Evolutionary conservation across 1,139 yeast species (phyloP).

Genomic region (Candida dubliniensis): DNA sequence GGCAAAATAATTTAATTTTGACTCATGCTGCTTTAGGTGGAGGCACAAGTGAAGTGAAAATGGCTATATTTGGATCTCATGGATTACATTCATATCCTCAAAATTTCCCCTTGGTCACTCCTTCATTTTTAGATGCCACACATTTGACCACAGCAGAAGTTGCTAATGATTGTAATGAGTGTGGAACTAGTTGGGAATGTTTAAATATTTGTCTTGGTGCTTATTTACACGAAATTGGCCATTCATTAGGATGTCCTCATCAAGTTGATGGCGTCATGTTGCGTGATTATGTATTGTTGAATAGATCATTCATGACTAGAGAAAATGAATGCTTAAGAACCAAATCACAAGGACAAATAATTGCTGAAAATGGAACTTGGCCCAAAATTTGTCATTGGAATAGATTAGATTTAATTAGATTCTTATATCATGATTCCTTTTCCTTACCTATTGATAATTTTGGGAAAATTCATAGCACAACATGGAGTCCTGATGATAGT

Average conservation of each 20-base stretch:
- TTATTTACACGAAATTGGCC: slow-evolving; percentile 94
- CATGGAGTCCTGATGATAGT: slow-evolving; percentile 20
- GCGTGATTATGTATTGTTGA: slow-evolving; percentile 77
- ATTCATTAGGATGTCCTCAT: slow-evolving; percentile 87
- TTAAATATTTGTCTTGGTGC: slow-evolving; percentile 87
- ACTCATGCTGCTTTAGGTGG: slow-evolving; percentile 98
- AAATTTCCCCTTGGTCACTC: slow-evolving; percentile 65
- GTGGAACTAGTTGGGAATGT: slow-evolving; percentile 91
- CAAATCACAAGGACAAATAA: slow-evolving; percentile 37
- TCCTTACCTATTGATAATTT: slow-evolving; percentile 63
- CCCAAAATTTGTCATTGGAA: slow-evolving; percentile 72
- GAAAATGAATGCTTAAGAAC: slow-evolving; percentile 60
- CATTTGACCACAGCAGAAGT: slow-evolving; percentile 64
- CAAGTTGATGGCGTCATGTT: slow-evolving; percentile 89
- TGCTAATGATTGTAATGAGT: slow-evolving; percentile 83
- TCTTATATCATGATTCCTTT: slow-evolving; percentile 79
- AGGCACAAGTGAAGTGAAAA: slow-evolving; percentile 62
- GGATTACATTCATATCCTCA: slow-evolving; percentile 90
- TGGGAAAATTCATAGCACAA: slow-evolving; percentile 30
- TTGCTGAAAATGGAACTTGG: slow-evolving; percentile 61
- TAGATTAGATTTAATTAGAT: slow-evolving; percentile 73
- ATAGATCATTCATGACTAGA: slow-evolving; percentile 76
- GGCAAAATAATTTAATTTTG: slow-evolving; percentile 69
- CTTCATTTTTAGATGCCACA: slow-evolving; percentile 72
- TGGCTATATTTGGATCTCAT: slow-evolving; percentile 94